Percentiles rank a stretch among this genome's conserved stretches.
Conservation (phyloP, 129 eudicot genomes). For the Glebionis coronaria region DNA sequence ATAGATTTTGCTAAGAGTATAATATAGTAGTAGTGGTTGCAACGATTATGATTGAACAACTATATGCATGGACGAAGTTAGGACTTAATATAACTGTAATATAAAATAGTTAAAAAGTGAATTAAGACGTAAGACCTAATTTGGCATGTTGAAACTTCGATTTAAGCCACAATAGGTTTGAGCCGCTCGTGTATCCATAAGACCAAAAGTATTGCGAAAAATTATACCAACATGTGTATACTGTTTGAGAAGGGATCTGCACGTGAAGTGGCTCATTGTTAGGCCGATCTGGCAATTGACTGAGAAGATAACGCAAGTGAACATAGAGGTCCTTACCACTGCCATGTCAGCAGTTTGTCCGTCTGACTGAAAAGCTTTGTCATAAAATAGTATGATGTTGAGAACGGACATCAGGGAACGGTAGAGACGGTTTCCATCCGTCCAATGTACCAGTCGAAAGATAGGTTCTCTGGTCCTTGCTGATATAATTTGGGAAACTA, state of each 20-base stretch:
- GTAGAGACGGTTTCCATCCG: conserved; percentile 94
- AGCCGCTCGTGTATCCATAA: too few relatives aligned
- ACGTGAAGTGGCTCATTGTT: conserved; percentile 98
- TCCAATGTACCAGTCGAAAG: conserved; percentile 88
- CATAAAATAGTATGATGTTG: conserved; percentile 69
- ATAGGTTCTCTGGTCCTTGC: conserved; percentile 93
- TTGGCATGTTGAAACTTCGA: too few relatives aligned
- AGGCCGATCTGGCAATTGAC: conserved; percentile 87
- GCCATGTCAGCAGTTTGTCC: conserved; percentile 95
- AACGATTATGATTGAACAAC: too few relatives aligned
- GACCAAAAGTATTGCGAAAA: not conserved
- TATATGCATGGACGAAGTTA: too few relatives aligned
- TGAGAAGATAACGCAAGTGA: conserved; percentile 77
- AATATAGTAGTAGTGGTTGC: too few relatives aligned
- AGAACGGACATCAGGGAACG: conserved; percentile 69
- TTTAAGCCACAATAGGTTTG: too few relatives aligned
- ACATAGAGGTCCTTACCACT: conserved; percentile 80
- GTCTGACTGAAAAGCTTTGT: conserved; percentile 65
- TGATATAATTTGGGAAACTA: conserved; percentile 91
- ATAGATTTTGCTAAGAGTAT: too few relatives aligned
- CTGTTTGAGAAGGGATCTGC: conserved; percentile 79
- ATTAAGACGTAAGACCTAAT: too few relatives aligned
- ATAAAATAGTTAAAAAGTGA: too few relatives aligned
- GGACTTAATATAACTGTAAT: too few relatives aligned
- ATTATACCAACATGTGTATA: too few relatives aligned